Percentiles rank a stretch among this genome's conserved stretches.
Conservation (phyloP, 1,139 yeast genomes). For the Sugiyamaella paludigena region DNA sequence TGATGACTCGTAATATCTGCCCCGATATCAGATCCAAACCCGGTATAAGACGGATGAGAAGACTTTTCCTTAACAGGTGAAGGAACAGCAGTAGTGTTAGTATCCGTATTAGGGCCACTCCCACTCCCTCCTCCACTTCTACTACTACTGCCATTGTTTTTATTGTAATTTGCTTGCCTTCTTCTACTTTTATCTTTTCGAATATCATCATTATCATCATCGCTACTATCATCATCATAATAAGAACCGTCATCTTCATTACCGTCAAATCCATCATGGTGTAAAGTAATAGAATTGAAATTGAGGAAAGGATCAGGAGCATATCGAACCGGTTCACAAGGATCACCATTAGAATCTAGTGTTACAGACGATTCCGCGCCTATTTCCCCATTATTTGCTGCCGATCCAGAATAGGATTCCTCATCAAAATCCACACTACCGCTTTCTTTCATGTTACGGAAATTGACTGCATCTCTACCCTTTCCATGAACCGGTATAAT, state of each 20-base stretch:
- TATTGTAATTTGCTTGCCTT: no score
- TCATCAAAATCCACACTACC: conserved; percentile 36
- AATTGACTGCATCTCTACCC: conserved; percentile 42
- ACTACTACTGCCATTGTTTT: no score
- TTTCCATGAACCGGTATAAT: conserved; percentile 84
- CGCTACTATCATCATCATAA: conserved; percentile 20
- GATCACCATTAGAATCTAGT: conserved; percentile 21
- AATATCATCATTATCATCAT: conserved; percentile 15
- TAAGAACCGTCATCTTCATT: conserved; percentile 10
- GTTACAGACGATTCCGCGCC: background rate
- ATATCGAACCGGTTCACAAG: conserved; percentile 12
- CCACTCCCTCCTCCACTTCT: no score
- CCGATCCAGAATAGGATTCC: conserved; percentile 3
- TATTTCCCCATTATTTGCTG: background rate
- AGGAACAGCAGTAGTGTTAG: background rate
- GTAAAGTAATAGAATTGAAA: conserved; percentile 85
- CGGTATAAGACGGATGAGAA: background rate
- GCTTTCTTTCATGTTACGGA: conserved; percentile 35
- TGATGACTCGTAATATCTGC: conserved; percentile 3
- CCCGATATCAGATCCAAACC: conserved; percentile 7
- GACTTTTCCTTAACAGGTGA: conserved; percentile 1
- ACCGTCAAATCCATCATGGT: conserved; percentile 48
- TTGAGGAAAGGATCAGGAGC: conserved; percentile 73
- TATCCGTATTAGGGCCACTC: background rate
- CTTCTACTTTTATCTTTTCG: no score